These are phyloP conservation scores for Pseudogymnoascus sp. DNA, from an alignment of 2,329 filamentous ascomycete genomes.

Conservation along the genomic window DNA sequence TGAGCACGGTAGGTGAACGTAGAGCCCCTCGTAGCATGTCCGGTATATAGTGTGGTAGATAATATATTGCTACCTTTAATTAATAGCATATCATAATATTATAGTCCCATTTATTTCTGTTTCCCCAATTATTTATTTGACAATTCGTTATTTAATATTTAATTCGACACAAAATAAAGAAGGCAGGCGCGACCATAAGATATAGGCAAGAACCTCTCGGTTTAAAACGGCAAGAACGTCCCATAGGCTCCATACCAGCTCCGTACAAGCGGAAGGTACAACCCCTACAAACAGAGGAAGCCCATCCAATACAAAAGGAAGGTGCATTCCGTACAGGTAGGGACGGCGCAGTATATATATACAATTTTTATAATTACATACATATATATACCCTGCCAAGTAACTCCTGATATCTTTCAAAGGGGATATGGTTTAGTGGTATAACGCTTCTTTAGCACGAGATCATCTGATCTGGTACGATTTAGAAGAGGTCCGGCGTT, in stretches of 20 bases:
- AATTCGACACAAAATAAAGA: neutral
- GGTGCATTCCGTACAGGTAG: neutral
- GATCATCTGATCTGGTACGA: neutral
- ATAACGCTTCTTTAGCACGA: slow-evolving; percentile 7
- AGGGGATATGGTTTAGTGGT: slow-evolving; percentile 8
- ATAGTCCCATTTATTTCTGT: too few relatives aligned
- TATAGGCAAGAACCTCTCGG: neutral
- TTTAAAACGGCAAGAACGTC: neutral
- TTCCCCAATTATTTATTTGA: neutral
- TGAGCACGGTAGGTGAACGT: neutral
- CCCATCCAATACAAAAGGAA: neutral
- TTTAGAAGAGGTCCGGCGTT: slow-evolving; percentile 6
- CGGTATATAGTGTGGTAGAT: neutral
- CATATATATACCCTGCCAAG: neutral
- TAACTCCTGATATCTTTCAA: neutral
- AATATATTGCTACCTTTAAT: neutral
- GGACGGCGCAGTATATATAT: neutral
- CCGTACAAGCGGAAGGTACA: neutral
- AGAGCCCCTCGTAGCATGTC: neutral
- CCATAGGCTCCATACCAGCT: neutral
- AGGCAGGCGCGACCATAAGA: neutral
- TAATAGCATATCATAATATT: neutral
- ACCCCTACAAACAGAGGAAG: neutral
- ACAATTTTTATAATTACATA: neutral
- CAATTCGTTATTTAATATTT: neutral